Evolutionary conservation across 108 stramenopile genomes (phyloP), one percentile per base, ranked within the genome.

Genomic region (Skeletonema tropicum): DNA sequence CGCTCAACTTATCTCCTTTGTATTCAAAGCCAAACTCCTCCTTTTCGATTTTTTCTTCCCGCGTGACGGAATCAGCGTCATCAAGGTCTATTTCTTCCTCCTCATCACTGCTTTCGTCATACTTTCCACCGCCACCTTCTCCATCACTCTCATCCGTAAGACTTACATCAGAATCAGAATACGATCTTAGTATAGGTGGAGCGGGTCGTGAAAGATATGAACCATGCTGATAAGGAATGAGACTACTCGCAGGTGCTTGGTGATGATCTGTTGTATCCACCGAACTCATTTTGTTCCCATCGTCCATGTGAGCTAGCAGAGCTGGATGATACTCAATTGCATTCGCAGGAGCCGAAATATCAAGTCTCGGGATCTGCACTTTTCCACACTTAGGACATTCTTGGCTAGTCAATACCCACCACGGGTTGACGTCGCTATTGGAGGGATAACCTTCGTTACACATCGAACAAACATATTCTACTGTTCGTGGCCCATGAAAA

Each of bases 281-380:
- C 4, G 69, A 14, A 66, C 52, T 73, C 12, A 58, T 71, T 29
- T 73, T 86, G 62, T 76, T 66, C 19, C 74, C 71, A 10, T 88
- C 90, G 25, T 93, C 90, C 6, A 76, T 83, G 63, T 94, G 91
- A 17, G 92, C 93, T 59, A 94, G 68, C 32, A 96, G 71, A 6
- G 94, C 94, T n/a, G 94, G 94, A 74, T 97, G 94, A 66, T 94
- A 94, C 49, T 96, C 92, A 61, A 96, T 93, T 9, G 81, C 71
- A 82, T 97, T 97, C 11, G 88, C 85, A 15, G 90, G 89, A 30
- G 88, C 76, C 31, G 88, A 77, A 19, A 97, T 97, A 77, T 97
- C 94, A 14, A 97, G 72, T 35, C 92, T 73, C 29, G 96, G 96
- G 31, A 95, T 90, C 82, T 94, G 94, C 4, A 41, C 71, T 75